Evolutionary conservation across 2,329 filamentous ascomycete genomes (phyloP), one percentile per base, ranked within the genome.

Genomic region (Sporothrix globosa): DNA sequence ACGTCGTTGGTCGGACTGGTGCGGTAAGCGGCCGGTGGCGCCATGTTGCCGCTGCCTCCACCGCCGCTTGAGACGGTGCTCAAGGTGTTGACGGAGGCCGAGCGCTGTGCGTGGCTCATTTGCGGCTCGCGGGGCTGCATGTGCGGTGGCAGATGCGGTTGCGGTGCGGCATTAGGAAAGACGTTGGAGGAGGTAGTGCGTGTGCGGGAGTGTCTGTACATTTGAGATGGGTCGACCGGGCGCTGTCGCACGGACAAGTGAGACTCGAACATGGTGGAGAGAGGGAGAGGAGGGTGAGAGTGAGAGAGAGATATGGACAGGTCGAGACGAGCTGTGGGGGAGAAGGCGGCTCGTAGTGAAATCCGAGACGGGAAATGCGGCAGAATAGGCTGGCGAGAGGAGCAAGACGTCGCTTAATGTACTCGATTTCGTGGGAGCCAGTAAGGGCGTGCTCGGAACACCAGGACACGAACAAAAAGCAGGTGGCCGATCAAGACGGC

Each of bases 41-140:
- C 81, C 75, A 77, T 78, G 17, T 5, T 19, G 54, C 54, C 54
- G 21, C 54, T 44, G 48, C 50, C 48, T 30, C 63, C 63, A 48
- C 69, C 82, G 71, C 78, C 82, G 75, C 86, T 88, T 21, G 86
- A 89, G 66, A 89, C 86, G 70, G 91, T 93, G 77, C 88, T 91
- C 77, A 88, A 87, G 27, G 86, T 88, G 82, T 92, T 83, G 80
- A 93, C 81, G 80, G 90, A 81, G 79, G 92, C 82, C 78, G 90
- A 85, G 75, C 86, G 85, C 73, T 86, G 85, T 68, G 80, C 82
- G 75, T 86, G 82, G 70, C 78, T 78, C 17, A 72, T 72, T 10
- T 77, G 80, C 30, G 77, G 77, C 60, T 80, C 77, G 76, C 75
- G 78, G 75, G 74, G 76, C 67, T 76, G 75, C 71, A 75, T 75